Evolutionary conservation across 2,329 filamentous ascomycete genomes (phyloP).

Genomic region (Ilyonectria sp.): DNA sequence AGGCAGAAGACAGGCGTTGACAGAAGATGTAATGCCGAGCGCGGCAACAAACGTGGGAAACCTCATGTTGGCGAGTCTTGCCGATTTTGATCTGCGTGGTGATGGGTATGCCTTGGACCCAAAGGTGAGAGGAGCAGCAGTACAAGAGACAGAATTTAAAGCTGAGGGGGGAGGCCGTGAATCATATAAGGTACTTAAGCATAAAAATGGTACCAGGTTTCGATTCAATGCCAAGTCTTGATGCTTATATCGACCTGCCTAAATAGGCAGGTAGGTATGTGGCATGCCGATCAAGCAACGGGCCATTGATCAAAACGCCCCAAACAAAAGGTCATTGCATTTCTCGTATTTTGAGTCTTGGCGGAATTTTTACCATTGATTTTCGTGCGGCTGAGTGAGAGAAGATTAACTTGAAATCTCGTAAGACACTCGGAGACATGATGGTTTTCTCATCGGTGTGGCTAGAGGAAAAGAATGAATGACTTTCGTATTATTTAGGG

Average conservation of each 20-base stretch:
- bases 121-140: neutral
- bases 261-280: slow-evolving; percentile 5
- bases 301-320: neutral
- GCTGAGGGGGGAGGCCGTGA: neutral
- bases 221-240: neutral
- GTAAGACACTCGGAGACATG: too few relatives aligned
- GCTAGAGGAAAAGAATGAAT: too few relatives aligned
- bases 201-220: neutral
- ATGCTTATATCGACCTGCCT: neutral
- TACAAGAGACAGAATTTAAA: neutral
- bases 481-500: too few relatives aligned
- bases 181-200: neutral
- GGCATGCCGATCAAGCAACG: neutral
- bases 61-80: neutral
- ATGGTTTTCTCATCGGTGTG: too few relatives aligned
- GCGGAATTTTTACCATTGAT: too few relatives aligned
- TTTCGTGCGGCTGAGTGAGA: too few relatives aligned
- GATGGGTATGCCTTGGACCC: neutral
- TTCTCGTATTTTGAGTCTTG: neutral
- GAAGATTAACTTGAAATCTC: too few relatives aligned
- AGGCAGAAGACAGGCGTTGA: slow-evolving; percentile 4
- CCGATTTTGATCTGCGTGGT: neutral
- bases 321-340: neutral
- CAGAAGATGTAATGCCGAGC: neutral
- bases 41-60: neutral